Evolutionary conservation across 106 monocot genomes (phyloP).

Genomic region (Dendrobium catenatum): DNA sequence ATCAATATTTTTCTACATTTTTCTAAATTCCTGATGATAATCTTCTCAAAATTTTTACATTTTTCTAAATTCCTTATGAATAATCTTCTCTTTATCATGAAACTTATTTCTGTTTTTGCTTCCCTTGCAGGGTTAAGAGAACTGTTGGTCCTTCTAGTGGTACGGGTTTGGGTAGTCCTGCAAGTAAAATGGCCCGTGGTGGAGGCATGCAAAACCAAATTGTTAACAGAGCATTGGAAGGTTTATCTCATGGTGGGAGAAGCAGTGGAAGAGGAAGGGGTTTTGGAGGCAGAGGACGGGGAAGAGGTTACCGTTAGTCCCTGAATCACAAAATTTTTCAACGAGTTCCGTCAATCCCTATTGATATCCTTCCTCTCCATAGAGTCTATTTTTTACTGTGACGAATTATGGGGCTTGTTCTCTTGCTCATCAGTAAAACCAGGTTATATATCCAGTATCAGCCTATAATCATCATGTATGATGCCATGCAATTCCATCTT

Average conservation of each 20-base stretch:
- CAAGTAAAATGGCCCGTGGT: slow-evolving; percentile 50
- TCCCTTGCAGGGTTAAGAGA: slow-evolving; percentile 53
- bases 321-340: background rate
- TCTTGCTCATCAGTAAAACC: background rate
- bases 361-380: background rate
- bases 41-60: no score
- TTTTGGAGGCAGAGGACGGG: slow-evolving; percentile 58
- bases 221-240: slow-evolving; percentile 78
- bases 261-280: slow-evolving; percentile 55
- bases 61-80: no score
- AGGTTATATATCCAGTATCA: background rate
- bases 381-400: background rate
- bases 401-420: background rate
- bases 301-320: slow-evolving; percentile 49
- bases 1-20: no score
- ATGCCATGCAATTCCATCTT: background rate
- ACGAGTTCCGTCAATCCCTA: background rate
- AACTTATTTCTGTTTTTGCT: background rate
- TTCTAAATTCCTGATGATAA: no score
- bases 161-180: slow-evolving; percentile 11
- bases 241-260: slow-evolving; percentile 67
- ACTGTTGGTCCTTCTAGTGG: slow-evolving; percentile 24
- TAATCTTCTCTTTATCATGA: no score
- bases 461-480: background rate
- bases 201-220: slow-evolving; percentile 53